Evolutionary conservation across 371 early-diverging fungal genomes (phyloP), one percentile per base, ranked within the genome.

Genomic region (Thermomucor indicae-seudaticae): DNA sequence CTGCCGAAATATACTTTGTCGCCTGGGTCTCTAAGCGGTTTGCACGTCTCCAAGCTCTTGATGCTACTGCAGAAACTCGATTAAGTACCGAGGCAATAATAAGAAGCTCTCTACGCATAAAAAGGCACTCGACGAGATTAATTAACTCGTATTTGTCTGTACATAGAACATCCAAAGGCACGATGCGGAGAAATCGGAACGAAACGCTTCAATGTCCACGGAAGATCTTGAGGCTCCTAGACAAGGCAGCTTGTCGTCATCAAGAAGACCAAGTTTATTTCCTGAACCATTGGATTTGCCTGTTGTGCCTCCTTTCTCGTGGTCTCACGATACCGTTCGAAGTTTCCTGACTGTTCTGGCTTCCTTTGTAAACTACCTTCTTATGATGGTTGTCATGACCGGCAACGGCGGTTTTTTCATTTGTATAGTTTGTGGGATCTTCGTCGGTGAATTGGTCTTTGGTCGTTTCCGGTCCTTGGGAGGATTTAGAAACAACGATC

Each of bases 351-450:
- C 78, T 19, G 54, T 83, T 0, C 58, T 75, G 3, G 64, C 66
- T 2, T 58, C 78, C 1, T 79, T 78, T 10, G 31, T 81, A 7
- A 80, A 82, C 11, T 88, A 90, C 48, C 43, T 81, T 29, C 73
- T 88, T 42, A 91, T 91, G 91, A 62, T 91, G 58, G 67, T 86
- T n/a, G 78, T 83, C 42, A 91, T 91, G 91, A 86, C 89, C 17
- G 89, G 80, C 47, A 90, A 91, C 53, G 83, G 87, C 2, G 86
- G 83, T 12, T 78, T 80, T 48, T 80, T 88, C 48, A 60, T 84
- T 42, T 74, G 78, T 16, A 78, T 86, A 32, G 59, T 87, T 10
- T 55, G 57, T 2, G 91, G 91, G 7, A 61, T 88, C 22, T 86
- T 81, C 43, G 66, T 84, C 10, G 91, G 91, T 6, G 75, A 79